Evolutionary conservation across 2,329 filamentous ascomycete species (phyloP).

Genomic region (Aspergillus novoparasiticus): DNA sequence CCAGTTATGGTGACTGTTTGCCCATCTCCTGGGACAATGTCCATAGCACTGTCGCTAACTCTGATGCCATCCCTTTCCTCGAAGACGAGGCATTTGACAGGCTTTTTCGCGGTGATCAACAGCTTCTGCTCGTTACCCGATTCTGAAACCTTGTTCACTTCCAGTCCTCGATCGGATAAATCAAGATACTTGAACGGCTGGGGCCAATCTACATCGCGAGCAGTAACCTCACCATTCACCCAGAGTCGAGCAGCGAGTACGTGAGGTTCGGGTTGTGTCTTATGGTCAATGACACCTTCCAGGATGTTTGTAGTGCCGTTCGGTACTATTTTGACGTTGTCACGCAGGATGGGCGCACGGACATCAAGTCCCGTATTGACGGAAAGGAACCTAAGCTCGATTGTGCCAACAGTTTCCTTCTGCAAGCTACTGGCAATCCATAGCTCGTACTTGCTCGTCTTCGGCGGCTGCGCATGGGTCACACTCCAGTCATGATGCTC

Average conservation of each 20-base stretch:
- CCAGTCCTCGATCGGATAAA: constrained; percentile 54
- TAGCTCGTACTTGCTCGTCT: constrained; percentile 56
- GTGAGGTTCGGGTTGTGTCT: constrained; percentile 54
- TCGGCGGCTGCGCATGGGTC: constrained; percentile 58
- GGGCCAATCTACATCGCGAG: constrained; percentile 62
- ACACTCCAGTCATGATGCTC: constrained; percentile 63
- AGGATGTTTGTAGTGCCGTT: constrained; percentile 59
- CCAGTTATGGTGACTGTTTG: constrained; percentile 43
- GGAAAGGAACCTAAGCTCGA: constrained; percentile 55
- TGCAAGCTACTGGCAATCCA: constrained; percentile 59
- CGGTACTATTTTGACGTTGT: constrained; percentile 50
- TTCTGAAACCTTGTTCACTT: constrained; percentile 45
- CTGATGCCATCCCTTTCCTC: constrained; percentile 59
- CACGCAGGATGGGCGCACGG: constrained; percentile 52
- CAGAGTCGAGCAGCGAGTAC: constrained; percentile 57
- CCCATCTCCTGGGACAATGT: constrained; percentile 61
- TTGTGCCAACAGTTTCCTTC: constrained; percentile 32
- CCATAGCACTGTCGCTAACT: constrained; percentile 59
- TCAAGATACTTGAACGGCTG: constrained; percentile 63
- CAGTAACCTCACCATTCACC: constrained; percentile 54
- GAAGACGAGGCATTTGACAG: constrained; percentile 63
- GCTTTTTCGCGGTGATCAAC: constrained; percentile 51
- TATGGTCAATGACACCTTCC: constrained; percentile 55
- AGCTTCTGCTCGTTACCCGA: constrained; percentile 32
- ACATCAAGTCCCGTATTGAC: constrained; percentile 58